phyloP scores from a whole-genome alignment of 2,329 filamentous ascomycete species.

The Hypocrella siamensis region DNA sequence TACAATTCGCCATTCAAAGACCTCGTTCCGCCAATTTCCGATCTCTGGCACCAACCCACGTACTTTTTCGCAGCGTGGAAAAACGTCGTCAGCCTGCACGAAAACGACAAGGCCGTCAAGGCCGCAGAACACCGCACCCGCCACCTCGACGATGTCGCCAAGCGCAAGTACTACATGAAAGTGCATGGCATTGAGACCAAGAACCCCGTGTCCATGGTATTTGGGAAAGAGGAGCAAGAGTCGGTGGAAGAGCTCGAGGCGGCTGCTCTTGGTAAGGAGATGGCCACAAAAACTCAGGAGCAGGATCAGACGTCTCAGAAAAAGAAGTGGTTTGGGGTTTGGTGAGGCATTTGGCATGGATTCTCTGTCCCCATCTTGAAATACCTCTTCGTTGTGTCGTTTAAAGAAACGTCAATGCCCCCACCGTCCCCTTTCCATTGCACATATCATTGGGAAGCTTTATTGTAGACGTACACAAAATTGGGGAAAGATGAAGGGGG shows the following conservation, averaged over 20 bases:
- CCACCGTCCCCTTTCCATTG: too few relatives aligned
- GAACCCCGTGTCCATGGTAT: conserved; percentile 33
- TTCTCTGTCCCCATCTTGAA: too few relatives aligned
- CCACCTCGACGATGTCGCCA: conserved; percentile 72
- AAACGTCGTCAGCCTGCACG: conserved; percentile 63
- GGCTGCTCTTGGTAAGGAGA: conserved; percentile 18
- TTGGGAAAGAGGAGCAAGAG: conserved; percentile 20
- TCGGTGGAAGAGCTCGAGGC: conserved; percentile 21
- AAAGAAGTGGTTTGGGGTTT: conserved; percentile 79
- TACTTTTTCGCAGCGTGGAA: conserved; percentile 47
- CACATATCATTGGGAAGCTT: too few relatives aligned
- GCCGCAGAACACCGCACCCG: conserved; percentile 57
- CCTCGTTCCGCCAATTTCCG: conserved; percentile 56
- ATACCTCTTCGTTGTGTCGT: neutral
- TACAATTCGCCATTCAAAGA: conserved; percentile 64
- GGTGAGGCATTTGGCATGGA: conserved; percentile 39
- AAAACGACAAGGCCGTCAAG: conserved; percentile 51
- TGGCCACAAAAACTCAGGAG: conserved; percentile 11
- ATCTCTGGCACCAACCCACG: conserved; percentile 55
- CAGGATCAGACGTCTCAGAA: conserved; percentile 19
- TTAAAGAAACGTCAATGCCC: too few relatives aligned
- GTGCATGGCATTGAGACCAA: conserved; percentile 65
- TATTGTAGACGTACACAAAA: too few relatives aligned
- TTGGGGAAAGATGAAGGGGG: too few relatives aligned
- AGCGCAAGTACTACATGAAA: conserved; percentile 71